Conservation (phyloP, 2,329 filamentous ascomycete species). For the Claviceps capensis region DNA sequence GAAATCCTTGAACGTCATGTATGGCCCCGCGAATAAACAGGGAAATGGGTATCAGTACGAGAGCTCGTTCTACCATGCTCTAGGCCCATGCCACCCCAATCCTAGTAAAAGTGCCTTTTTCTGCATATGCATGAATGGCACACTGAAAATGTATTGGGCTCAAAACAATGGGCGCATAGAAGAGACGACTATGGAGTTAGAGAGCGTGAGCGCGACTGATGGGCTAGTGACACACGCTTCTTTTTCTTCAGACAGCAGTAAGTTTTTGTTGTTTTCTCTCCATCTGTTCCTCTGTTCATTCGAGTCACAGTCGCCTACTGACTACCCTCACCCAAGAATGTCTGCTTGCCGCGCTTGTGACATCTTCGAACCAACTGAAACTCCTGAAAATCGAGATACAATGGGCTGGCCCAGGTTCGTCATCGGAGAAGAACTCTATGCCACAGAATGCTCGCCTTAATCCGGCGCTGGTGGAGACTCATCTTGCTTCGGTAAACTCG, state of each 20-base stretch:
- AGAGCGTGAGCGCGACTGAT: constrained; percentile 57
- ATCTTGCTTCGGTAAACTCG: constrained; percentile 45
- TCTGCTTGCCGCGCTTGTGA: constrained; percentile 53
- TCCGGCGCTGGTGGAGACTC: constrained; percentile 39
- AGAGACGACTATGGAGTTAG: constrained; percentile 60
- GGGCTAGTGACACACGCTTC: constrained; percentile 71
- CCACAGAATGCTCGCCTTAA: constrained; percentile 33
- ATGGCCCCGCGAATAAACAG: constrained; percentile 51
- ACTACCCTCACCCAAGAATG: constrained; percentile 22
- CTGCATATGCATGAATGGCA: constrained; percentile 60
- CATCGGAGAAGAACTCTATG: constrained; percentile 39
- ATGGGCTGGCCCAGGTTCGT: constrained; percentile 48
- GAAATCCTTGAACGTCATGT: constrained; percentile 31
- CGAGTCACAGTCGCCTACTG: neutral
- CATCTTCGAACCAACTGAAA: constrained; percentile 57
- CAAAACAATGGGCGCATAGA: constrained; percentile 60
- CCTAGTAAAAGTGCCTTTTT: constrained; percentile 60
- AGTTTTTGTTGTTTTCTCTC: constrained; percentile 8
- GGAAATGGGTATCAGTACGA: constrained; percentile 55
- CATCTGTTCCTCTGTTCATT: neutral
- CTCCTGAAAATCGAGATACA: constrained; percentile 60
- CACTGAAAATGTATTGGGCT: constrained; percentile 63
- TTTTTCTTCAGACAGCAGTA: constrained; percentile 61
- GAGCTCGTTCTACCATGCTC: constrained; percentile 48
- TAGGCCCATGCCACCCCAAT: constrained; percentile 61